A percentile compares a stretch with the other conserved stretches of the same genome.
phyloP scores from a whole-genome alignment of 2,329 filamentous ascomycete species.

The Pestalotiopsis fici region DNA sequence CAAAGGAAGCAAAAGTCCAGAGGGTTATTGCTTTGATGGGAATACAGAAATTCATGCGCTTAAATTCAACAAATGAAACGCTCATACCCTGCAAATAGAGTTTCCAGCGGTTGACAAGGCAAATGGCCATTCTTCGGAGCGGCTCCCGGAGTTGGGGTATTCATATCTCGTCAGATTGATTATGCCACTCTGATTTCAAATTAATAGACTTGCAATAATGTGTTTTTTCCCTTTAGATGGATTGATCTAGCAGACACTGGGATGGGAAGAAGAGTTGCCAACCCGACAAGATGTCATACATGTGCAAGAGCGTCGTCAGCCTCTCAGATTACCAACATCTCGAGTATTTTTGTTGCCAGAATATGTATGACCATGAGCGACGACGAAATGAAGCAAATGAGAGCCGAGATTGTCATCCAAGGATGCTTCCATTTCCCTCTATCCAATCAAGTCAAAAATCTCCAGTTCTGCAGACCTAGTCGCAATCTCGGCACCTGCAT shows the following conservation, averaged over 20 bases:
- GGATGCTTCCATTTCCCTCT: not conserved
- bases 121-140: not conserved
- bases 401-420: constrained; percentile 5
- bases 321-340: not conserved
- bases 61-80: not conserved
- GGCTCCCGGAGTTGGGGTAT: not conserved
- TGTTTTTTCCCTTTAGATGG: too few relatives aligned
- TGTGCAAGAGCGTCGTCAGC: not conserved
- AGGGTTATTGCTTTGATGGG: too few relatives aligned
- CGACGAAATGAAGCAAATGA: not conserved
- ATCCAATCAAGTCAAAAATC: constrained; percentile 1
- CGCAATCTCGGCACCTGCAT: constrained; percentile 9
- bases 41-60: not conserved
- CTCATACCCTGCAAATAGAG: not conserved
- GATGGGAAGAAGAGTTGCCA: too few relatives aligned
- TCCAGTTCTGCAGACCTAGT: not conserved
- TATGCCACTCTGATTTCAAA: not conserved
- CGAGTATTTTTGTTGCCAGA: not conserved
- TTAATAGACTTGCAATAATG: too few relatives aligned
- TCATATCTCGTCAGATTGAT: not conserved
- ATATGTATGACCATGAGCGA: not conserved
- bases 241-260: not conserved
- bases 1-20: too few relatives aligned
- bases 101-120: too few relatives aligned
- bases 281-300: not conserved